phyloP scores from a whole-genome alignment of 2,329 filamentous ascomycete species.

The Clathrospora elynae region DNA sequence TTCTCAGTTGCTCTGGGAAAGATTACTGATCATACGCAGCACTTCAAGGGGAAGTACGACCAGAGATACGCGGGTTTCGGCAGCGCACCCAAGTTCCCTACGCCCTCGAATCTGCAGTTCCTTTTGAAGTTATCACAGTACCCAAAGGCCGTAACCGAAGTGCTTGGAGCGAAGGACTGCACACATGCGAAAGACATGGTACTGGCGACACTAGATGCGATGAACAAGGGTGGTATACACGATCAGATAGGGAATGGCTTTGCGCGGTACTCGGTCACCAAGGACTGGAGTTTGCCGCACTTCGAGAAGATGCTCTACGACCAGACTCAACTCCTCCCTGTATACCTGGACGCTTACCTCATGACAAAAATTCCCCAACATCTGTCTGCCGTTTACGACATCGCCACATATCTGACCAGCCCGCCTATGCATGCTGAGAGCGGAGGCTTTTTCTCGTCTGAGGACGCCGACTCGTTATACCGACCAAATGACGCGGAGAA shows the following conservation, averaged over 20 bases:
- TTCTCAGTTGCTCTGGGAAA: constrained; percentile 50
- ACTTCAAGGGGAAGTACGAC: constrained; percentile 35
- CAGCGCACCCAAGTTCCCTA: constrained; percentile 83
- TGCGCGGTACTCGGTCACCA: constrained; percentile 84
- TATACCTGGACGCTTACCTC: constrained; percentile 87
- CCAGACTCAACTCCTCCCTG: constrained; percentile 80
- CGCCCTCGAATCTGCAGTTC: constrained; percentile 82
- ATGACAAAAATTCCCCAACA: constrained; percentile 71
- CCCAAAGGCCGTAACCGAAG: constrained; percentile 73
- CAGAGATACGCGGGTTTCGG: constrained; percentile 64
- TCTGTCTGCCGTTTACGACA: constrained; percentile 76
- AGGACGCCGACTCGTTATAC: constrained; percentile 85
- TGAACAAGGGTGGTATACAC: constrained; percentile 73
- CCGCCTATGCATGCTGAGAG: constrained; percentile 67
- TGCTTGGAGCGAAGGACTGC: constrained; percentile 85
- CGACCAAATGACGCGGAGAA: constrained; percentile 77
- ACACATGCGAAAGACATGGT: constrained; percentile 77
- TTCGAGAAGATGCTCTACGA: constrained; percentile 98
- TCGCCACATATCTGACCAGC: constrained; percentile 83
- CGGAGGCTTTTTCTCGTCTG: constrained; percentile 84
- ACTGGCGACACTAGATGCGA: constrained; percentile 76
- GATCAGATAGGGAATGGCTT: constrained; percentile 81
- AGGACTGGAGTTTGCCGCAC: constrained; percentile 91
- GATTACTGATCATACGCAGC: constrained; percentile 13
- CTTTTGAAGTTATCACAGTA: constrained; percentile 75